These are phyloP conservation scores for Pseudogymnoascus sp. DNA, from an alignment of 2,329 filamentous ascomycete species.

Conservation along the genomic window DNA sequence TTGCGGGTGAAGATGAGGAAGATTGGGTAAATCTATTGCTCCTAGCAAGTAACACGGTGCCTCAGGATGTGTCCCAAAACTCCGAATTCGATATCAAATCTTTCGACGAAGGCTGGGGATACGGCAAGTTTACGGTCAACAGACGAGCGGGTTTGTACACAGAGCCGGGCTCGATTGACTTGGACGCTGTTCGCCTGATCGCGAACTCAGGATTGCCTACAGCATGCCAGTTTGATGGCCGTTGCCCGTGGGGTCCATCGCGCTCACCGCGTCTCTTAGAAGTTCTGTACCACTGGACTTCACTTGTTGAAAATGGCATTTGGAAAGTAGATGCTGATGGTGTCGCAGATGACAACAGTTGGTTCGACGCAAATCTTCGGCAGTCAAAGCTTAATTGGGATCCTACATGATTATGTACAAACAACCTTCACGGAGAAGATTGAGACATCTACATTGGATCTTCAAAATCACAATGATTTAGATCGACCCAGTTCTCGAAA, in stretches of 20 bases:
- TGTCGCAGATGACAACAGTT: neutral
- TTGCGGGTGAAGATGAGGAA: too few species aligned
- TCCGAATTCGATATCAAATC: too few species aligned
- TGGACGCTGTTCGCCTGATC: neutral
- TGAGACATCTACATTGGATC: neutral
- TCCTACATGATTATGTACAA: neutral
- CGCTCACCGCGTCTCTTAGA: neutral
- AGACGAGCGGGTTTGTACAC: neutral
- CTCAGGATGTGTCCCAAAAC: too few species aligned
- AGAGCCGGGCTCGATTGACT: neutral
- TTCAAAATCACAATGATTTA: too few species aligned
- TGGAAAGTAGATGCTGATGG: neutral
- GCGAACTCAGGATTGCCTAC: neutral
- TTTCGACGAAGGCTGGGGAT: too few species aligned
- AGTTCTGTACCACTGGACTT: neutral
- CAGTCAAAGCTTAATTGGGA: neutral
- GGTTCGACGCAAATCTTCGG: neutral
- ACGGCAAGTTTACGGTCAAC: too few species aligned
- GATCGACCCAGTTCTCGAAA: too few species aligned
- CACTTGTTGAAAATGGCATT: neutral
- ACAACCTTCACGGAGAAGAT: neutral
- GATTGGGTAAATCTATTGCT: too few species aligned
- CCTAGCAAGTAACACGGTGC: too few species aligned
- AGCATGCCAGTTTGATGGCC: neutral
- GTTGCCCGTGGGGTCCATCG: neutral